Percentiles rank a stretch among this genome's conserved stretches.
Conservation (phyloP, 2,329 filamentous ascomycete genomes). For the Diplodia scrobiculata region DNA sequence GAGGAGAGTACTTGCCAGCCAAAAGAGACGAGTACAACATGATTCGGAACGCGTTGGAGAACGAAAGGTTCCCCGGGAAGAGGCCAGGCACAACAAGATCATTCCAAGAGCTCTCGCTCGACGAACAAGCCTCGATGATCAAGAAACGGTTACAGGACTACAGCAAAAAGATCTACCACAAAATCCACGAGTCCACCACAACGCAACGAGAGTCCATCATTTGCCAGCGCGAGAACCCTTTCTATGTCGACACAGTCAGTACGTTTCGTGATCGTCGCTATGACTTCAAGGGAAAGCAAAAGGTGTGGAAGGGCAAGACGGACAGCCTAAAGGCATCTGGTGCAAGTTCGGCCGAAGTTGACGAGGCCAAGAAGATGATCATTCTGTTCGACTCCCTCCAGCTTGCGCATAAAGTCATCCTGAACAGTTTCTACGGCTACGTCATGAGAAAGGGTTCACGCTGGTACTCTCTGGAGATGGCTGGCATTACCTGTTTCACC, state of each 20-base stretch:
- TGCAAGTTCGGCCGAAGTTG: constrained; percentile 73
- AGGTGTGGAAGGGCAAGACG: constrained; percentile 97
- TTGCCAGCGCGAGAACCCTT: constrained; percentile 95
- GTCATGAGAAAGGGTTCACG: constrained; percentile 98
- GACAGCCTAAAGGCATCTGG: constrained; percentile 82
- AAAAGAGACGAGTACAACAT: constrained; percentile 99
- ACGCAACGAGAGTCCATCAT: constrained; percentile 96
- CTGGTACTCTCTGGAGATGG: constrained; percentile 99
- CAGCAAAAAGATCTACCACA: constrained; percentile 99
- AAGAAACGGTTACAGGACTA: constrained; percentile 89
- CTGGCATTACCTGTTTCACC: constrained; percentile 94
- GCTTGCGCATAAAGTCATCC: constrained; percentile 95
- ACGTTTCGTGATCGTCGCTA: constrained; percentile 96
- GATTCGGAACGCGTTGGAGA: constrained; percentile 88
- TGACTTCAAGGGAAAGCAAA: constrained; percentile 97
- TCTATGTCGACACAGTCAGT: constrained; percentile 95
- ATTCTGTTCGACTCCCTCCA: constrained; percentile 93
- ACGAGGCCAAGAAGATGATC: constrained; percentile 98
- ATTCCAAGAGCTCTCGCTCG: constrained; percentile 77
- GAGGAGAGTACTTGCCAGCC: constrained; percentile 93
- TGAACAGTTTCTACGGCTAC: constrained; percentile 99
- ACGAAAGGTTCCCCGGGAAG: constrained; percentile 86
- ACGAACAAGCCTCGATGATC: constrained; percentile 79
- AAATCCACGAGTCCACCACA: constrained; percentile 92
- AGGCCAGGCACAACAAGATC: constrained; percentile 67